Percentiles rank a stretch among this genome's conserved stretches.
These are phyloP conservation scores for Komagataella mondaviorum DNA, from an alignment of 805 yeast species.

Conservation along the genomic window DNA sequence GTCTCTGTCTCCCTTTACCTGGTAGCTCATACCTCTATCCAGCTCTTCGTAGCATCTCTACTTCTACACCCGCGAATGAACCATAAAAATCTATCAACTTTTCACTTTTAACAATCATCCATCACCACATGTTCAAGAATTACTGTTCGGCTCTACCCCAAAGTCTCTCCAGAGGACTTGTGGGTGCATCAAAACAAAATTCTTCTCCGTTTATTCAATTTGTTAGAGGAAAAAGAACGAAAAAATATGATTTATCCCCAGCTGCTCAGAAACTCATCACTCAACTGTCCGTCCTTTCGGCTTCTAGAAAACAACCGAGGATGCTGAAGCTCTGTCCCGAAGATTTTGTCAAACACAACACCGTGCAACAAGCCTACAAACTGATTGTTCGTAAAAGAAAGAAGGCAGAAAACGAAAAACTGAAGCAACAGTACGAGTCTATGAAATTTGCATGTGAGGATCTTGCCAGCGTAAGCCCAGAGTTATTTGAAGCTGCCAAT, in stretches of 20 bases:
- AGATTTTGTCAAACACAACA: constrained; percentile 74
- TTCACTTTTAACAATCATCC: not conserved
- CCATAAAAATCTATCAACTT: not conserved
- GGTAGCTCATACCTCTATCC: too few species aligned
- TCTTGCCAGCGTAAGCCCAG: constrained; percentile 36
- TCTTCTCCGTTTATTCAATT: constrained; percentile 8
- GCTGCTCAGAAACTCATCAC: constrained; percentile 24
- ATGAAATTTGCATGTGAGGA: constrained; percentile 65
- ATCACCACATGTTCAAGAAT: not conserved
- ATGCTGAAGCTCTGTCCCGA: constrained; percentile 63
- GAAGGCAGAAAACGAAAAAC: constrained; percentile 18
- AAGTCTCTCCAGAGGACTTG: not conserved
- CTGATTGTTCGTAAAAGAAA: constrained; percentile 40
- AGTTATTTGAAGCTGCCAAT: constrained; percentile 52
- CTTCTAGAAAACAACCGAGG: constrained; percentile 80
- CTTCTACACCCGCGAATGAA: not conserved
- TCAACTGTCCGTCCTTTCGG: constrained; percentile 73
- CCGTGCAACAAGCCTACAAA: constrained; percentile 77
- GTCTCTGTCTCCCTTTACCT: too few species aligned
- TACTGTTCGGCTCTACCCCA: not conserved
- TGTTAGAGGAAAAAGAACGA: constrained; percentile 38
- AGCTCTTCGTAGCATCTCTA: not conserved
- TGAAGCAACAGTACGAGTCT: constrained; percentile 48
- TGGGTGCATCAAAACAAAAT: not conserved
- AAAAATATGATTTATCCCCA: constrained; percentile 25